phyloP scores from a whole-genome alignment of 1,139 yeast genomes.

The Arxiozyma slooffiae region DNA sequence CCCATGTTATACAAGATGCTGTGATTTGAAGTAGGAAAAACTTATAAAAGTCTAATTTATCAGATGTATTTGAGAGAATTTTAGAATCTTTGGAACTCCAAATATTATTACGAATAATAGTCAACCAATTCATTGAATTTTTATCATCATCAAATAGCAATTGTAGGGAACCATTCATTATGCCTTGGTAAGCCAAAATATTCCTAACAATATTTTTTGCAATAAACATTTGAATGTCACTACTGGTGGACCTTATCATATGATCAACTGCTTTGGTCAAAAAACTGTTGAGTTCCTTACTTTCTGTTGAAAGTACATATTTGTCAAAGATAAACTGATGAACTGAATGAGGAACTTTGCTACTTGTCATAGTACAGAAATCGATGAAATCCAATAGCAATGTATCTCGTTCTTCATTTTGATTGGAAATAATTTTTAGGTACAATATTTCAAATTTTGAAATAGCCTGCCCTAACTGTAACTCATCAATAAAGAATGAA shows the following conservation, averaged over 20 bases:
- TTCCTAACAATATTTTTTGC: slow-evolving; percentile 59
- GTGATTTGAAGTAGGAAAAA: slow-evolving; percentile 76
- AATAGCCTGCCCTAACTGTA: slow-evolving; percentile 68
- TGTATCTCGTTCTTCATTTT: slow-evolving; percentile 32
- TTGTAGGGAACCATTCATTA: slow-evolving; percentile 41
- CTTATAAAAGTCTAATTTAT: slow-evolving; percentile 64
- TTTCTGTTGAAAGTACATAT: slow-evolving; percentile 46
- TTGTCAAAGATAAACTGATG: slow-evolving; percentile 50
- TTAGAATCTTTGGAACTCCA: slow-evolving; percentile 62
- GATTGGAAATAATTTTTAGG: slow-evolving; percentile 38
- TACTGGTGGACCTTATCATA: slow-evolving; percentile 36
- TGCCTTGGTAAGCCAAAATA: slow-evolving; percentile 54
- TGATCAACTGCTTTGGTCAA: slow-evolving; percentile 46
- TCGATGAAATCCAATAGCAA: slow-evolving; percentile 39
- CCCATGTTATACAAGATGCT: slow-evolving; percentile 61
- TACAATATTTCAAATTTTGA: slow-evolving; percentile 50
- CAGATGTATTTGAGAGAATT: slow-evolving; percentile 46
- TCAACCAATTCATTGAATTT: slow-evolving; percentile 50
- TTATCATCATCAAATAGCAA: slow-evolving; percentile 35
- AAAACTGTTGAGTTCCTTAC: slow-evolving; percentile 40
- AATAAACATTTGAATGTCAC: slow-evolving; percentile 53
- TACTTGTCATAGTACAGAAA: slow-evolving; percentile 16
- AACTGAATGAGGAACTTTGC: slow-evolving; percentile 36
- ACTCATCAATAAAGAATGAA: slow-evolving; percentile 35
- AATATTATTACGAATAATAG: slow-evolving; percentile 47